Percentiles rank a stretch among this genome's conserved stretches.
These are phyloP conservation scores for Alternaria sp. DNA, from an alignment of 2,329 filamentous ascomycete genomes.

Conservation along the genomic window DNA sequence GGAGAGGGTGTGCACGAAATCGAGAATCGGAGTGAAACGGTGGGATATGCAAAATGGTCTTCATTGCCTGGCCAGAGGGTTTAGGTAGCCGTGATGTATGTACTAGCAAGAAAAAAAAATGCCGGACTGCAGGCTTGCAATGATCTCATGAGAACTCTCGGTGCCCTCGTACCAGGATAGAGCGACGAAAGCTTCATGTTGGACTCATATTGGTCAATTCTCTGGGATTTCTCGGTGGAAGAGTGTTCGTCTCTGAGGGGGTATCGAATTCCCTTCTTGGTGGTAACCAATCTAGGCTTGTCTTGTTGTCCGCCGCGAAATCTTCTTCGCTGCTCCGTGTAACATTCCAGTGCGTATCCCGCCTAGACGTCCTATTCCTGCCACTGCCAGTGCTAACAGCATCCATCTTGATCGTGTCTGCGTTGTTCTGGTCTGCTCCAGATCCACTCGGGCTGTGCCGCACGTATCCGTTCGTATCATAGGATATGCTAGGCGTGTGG, in stretches of 20 bases:
- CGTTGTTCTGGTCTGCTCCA: neutral
- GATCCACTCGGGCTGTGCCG: slow-evolving; percentile 14
- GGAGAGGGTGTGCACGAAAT: too few relatives aligned
- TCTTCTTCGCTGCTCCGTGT: slow-evolving; percentile 20
- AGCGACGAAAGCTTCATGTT: neutral
- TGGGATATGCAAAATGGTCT: too few relatives aligned
- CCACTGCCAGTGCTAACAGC: neutral
- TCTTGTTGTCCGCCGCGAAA: slow-evolving; percentile 9
- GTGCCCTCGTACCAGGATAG: too few relatives aligned
- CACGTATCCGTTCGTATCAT: slow-evolving; percentile 15
- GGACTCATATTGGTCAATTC: neutral
- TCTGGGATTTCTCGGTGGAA: neutral
- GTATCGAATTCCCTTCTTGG: neutral
- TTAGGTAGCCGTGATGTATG: too few relatives aligned
- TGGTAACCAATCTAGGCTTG: slow-evolving; percentile 3
- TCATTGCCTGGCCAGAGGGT: too few relatives aligned
- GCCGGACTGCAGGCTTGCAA: neutral
- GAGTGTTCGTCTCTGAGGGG: neutral
- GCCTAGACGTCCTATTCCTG: neutral
- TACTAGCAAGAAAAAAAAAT: neutral
- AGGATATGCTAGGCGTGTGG: slow-evolving; percentile 13
- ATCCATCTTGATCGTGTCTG: neutral
- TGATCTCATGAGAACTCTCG: too few relatives aligned
- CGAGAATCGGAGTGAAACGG: too few relatives aligned
- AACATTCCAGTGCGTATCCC: slow-evolving; percentile 10